These are phyloP conservation scores for Aspergillus cavernicola DNA, from an alignment of 495 filamentous ascomycete species.

Conservation along the genomic window DNA sequence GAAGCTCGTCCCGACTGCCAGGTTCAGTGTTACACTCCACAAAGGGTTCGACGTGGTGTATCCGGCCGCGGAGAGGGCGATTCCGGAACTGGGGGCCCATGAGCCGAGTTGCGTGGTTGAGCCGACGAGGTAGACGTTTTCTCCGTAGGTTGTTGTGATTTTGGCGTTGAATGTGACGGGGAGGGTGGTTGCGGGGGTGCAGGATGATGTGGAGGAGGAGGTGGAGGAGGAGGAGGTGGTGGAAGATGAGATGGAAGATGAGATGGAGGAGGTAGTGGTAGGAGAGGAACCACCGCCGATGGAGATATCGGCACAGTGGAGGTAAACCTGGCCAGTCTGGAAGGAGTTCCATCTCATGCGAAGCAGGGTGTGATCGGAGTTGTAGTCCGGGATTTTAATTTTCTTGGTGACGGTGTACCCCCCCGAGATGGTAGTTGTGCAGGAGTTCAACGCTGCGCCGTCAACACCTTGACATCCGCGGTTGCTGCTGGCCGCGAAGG, in stretches of 20 bases:
- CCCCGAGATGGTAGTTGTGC: conserved; percentile 49
- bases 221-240: not conserved
- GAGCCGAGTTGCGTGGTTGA: conserved; percentile 47
- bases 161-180: conserved; percentile 49
- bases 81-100: conserved; percentile 46
- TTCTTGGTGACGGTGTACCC: conserved; percentile 55
- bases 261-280: too few species aligned
- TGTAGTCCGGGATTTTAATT: conserved; percentile 46
- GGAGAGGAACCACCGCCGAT: conserved; percentile 3
- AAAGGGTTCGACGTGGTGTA: conserved; percentile 50
- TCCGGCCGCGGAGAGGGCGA: conserved; percentile 44
- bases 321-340: conserved; percentile 54
- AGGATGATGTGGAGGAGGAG: not conserved
- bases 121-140: conserved; percentile 56
- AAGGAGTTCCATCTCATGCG: conserved; percentile 55
- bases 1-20: conserved; percentile 48
- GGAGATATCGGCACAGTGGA: conserved; percentile 50
- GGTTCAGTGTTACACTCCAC: conserved; percentile 47
- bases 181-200: conserved; percentile 42
- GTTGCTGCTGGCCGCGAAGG: conserved; percentile 25
- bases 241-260: not conserved
- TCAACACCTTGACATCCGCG: conserved; percentile 49
- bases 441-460: conserved; percentile 38
- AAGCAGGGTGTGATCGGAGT: conserved; percentile 48
- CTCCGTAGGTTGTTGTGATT: conserved; percentile 51